phyloP scores from a whole-genome alignment of 257 asterid species.

The Marsdenia floribunda region DNA sequence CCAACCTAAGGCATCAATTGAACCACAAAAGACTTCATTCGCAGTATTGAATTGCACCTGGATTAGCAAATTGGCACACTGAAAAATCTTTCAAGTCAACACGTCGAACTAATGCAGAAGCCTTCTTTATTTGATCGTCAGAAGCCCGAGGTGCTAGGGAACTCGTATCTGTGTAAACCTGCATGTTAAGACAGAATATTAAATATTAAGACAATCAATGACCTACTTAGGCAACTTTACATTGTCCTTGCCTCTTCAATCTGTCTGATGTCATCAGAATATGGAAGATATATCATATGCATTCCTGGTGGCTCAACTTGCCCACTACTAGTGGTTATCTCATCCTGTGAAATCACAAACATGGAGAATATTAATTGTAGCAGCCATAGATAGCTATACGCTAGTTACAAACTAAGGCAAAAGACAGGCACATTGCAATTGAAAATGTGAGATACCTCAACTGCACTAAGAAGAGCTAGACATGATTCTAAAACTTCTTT shows the following conservation, averaged over 20 bases:
- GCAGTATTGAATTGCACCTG: slow-evolving; percentile 39
- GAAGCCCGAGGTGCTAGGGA: slow-evolving; percentile 53
- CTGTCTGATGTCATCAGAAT: slow-evolving; percentile 84
- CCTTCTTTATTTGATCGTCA: slow-evolving; percentile 77
- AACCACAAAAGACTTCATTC: not conserved
- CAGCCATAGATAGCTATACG: not conserved
- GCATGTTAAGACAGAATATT: slow-evolving; percentile 25
- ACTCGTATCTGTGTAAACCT: slow-evolving; percentile 53
- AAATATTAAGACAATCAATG: slow-evolving; percentile 16
- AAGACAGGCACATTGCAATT: not conserved
- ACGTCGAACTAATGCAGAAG: slow-evolving; percentile 62
- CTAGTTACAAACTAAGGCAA: not conserved
- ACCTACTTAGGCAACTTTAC: slow-evolving; percentile 2
- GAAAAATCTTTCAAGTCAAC: slow-evolving; percentile 80
- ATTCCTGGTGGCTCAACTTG: slow-evolving; percentile 99
- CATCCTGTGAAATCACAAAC: slow-evolving; percentile 55
- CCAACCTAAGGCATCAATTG: not conserved
- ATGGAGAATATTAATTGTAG: not conserved
- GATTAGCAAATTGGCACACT: slow-evolving; percentile 93
- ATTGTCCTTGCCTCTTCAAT: slow-evolving; percentile 70
- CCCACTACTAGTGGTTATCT: slow-evolving; percentile 64
- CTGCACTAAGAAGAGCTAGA: not conserved
- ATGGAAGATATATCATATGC: slow-evolving; percentile 95
- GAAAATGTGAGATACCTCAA: not conserved
- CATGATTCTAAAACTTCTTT: not conserved